Base-by-base conservation (phyloP, 2,329 filamentous ascomycete genomes). In the Talaromyces rugulosus region DNA sequence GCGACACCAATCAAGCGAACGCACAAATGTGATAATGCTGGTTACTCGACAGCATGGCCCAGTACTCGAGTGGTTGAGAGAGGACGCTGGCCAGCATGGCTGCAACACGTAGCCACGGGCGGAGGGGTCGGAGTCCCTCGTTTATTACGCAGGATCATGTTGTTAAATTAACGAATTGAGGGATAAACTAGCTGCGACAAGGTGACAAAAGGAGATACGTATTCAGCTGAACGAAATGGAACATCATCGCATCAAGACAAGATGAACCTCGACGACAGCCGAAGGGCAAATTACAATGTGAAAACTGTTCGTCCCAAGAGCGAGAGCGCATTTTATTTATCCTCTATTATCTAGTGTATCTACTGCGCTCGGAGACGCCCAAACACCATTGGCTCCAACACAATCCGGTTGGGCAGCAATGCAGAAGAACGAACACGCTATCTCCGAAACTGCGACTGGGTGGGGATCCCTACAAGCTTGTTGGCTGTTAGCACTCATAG, bases 361-460 rank as follows among this genome's bases (percentile, higher is more conserved):
- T 42, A 40, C 28, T 30, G 23, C 5, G 33, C 18, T 18, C 16
- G 18, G 5, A 27, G 50, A 23, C 16, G n/a, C 7, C 28, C 42
- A 36, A 58, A 18, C 9, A 27, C 42, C 47, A 59, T 59, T 53
- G 58, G 58, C 16, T 33, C 56, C 33, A 23, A 42, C 23, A 40
- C 9, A 31, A 54, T 18, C 27, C 40, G 23, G 52, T 65, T 56
- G 63, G 63, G 63, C 56, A 65, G 63, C 63, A 65, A 65, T 63
- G 63, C 63, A 65, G 62, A 42, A 18, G 23, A 54, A 9, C 11
- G 12, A 31, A 53, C 50, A n/a, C 50, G 50, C 50, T 53, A 30
- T 28, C 3, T 30, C 50, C 14, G 12, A 30, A 53, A 53, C 14
- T 53, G 50, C 5, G 11, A 30, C 27, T 23, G 23, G 28, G n/a